phyloP scores from a whole-genome alignment of 1,284 basidiomycete species.

The Austroboletus niveus region DNA sequence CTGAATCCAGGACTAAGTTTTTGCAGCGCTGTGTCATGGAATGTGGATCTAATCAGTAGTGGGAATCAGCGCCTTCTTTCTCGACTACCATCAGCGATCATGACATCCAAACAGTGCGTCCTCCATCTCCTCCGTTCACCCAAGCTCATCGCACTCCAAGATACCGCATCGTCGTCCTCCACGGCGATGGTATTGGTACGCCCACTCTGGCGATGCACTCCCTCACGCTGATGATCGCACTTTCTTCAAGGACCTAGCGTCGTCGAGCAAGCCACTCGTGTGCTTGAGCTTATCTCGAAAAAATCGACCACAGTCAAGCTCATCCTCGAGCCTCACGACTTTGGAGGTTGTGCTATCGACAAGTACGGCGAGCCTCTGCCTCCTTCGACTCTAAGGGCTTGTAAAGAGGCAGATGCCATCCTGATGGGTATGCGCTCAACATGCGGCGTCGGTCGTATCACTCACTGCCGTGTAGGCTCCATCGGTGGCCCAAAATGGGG shows the following conservation, averaged over 20 bases:
- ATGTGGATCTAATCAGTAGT: conserved; percentile 10
- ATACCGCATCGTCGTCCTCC: conserved; percentile 85
- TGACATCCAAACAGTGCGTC: conserved; percentile 43
- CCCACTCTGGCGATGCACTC: background rate
- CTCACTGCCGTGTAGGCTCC: conserved; percentile 57
- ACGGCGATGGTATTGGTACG: conserved; percentile 95
- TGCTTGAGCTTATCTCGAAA: conserved; percentile 75
- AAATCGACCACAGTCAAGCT: conserved; percentile 66
- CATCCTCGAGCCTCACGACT: conserved; percentile 75
- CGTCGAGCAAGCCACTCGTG: conserved; percentile 82
- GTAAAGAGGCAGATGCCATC: conserved; percentile 88
- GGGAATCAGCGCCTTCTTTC: too few relatives aligned
- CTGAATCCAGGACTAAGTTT: conserved; percentile 88
- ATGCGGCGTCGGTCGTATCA: background rate
- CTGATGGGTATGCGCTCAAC: conserved; percentile 68
- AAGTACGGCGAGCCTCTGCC: conserved; percentile 83
- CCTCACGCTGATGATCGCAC: conserved; percentile 8
- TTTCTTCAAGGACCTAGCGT: conserved; percentile 82
- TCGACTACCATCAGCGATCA: conserved; percentile 14
- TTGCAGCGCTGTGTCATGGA: conserved; percentile 51
- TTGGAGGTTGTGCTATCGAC: conserved; percentile 96
- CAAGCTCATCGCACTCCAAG: conserved; percentile 37
- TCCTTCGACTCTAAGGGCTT: conserved; percentile 81
- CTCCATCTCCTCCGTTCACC: conserved; percentile 8
- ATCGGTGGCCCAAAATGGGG: conserved; percentile 99